A percentile compares a stretch with the other conserved stretches of the same genome.
Conservation (phyloP, 148 eudicot genomes). For the Linanthus parryae region DNA sequence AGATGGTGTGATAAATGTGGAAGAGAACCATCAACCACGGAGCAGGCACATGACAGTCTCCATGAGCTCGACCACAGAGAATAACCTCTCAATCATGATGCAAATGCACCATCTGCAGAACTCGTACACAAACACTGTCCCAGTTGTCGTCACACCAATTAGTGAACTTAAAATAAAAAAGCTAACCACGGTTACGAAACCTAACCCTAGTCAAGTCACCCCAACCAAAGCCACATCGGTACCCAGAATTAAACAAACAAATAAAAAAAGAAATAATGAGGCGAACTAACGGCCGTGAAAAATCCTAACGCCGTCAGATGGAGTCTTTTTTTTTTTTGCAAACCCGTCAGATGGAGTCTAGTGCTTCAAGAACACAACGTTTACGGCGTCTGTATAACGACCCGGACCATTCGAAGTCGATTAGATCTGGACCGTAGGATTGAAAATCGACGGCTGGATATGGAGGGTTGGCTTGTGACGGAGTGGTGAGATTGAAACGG, state of each 20-base stretch:
- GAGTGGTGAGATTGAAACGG: conserved; percentile 19
- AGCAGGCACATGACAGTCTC: too few species aligned
- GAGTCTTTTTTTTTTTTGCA: too few species aligned
- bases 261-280: background rate
- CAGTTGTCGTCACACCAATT: too few species aligned
- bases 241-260: background rate
- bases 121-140: too few species aligned
- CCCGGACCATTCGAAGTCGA: conserved; percentile 14
- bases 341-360: too few species aligned
- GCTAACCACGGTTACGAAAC: conserved; percentile 7
- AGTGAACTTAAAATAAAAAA: too few species aligned
- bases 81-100: too few species aligned
- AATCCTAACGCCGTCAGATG: conserved; percentile 10
- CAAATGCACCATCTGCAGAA: too few species aligned
- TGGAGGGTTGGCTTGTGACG: conserved; percentile 6
- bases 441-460: conserved; percentile 15
- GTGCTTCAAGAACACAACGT: too few species aligned
- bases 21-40: too few species aligned
- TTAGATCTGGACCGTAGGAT: conserved; percentile 22
- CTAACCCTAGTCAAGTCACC: background rate
- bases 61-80: too few species aligned
- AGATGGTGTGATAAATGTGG: too few species aligned
- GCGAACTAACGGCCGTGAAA: conserved; percentile 22
- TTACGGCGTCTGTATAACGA: conserved; percentile 9
- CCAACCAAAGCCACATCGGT: background rate